Evolutionary conservation across 805 yeast genomes (phyloP).

Genomic region (Torulaspora maleeae): DNA sequence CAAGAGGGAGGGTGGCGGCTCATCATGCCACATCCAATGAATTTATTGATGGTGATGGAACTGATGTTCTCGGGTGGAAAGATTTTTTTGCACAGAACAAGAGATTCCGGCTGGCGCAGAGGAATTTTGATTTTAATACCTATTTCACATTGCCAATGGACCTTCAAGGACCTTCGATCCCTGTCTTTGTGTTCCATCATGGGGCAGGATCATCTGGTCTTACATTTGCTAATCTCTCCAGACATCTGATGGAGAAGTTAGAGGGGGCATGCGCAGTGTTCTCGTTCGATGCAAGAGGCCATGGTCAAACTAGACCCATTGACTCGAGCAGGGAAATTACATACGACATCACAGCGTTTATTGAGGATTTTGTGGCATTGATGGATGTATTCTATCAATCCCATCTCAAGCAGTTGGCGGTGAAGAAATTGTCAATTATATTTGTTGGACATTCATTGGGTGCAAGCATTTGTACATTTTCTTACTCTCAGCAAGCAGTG

Average conservation of each 20-base stretch:
- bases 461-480: slow-evolving; percentile 71
- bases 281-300: slow-evolving; percentile 80
- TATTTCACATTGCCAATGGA: slow-evolving; percentile 54
- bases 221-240: slow-evolving; percentile 60
- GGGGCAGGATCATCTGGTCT: slow-evolving; percentile 92
- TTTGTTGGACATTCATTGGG: slow-evolving; percentile 91
- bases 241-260: slow-evolving; percentile 30
- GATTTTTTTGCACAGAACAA: slow-evolving; percentile 24
- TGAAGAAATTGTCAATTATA: slow-evolving; percentile 38
- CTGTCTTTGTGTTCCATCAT: slow-evolving; percentile 75
- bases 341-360: slow-evolving; percentile 48
- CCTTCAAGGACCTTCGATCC: slow-evolving; percentile 29
- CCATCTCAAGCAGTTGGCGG: slow-evolving; percentile 7
- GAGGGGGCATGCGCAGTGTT: slow-evolving; percentile 56
- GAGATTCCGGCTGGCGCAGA: slow-evolving; percentile 10
- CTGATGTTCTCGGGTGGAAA: slow-evolving; percentile 17
- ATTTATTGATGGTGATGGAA: neutral
- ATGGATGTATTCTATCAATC: slow-evolving; percentile 38
- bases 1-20: neutral
- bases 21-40: neutral
- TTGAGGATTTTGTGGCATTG: slow-evolving; percentile 53
- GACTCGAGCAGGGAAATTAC: slow-evolving; percentile 29
- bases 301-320: slow-evolving; percentile 50
- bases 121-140: slow-evolving; percentile 42
- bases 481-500: slow-evolving; percentile 32